Evolutionary conservation across 2,329 filamentous ascomycete genomes (phyloP).

Genomic region (Calonectria pseudoturangicola): DNA sequence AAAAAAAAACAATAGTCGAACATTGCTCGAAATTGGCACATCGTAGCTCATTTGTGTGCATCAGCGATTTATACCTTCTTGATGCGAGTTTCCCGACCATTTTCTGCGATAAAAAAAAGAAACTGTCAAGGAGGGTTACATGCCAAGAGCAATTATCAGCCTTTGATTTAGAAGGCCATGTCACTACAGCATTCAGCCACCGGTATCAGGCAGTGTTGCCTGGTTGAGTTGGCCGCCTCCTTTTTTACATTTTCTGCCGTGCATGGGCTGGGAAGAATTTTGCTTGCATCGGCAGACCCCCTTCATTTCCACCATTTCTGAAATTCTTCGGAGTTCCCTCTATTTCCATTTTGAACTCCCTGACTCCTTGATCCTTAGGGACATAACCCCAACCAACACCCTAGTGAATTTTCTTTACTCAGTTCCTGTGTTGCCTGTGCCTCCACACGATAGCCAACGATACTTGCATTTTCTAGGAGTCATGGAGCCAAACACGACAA

Average conservation of each 20-base stretch:
- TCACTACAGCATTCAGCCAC: neutral
- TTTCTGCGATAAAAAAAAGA: neutral
- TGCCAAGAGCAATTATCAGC: neutral
- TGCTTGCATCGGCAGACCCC: neutral
- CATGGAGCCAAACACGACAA: neutral
- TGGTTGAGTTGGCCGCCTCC: neutral
- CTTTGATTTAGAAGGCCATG: neutral
- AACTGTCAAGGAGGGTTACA: neutral
- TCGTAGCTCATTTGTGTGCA: neutral
- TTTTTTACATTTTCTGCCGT: conserved; percentile 10
- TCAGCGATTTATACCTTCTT: no score
- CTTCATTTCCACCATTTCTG: neutral
- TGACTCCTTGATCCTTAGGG: neutral
- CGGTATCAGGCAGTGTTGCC: neutral
- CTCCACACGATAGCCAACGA: no score
- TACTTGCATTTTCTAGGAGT: neutral
- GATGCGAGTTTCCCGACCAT: neutral
- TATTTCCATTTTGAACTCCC: conserved; percentile 9
- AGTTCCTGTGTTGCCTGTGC: neutral
- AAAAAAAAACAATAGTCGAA: neutral
- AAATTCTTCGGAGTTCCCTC: neutral
- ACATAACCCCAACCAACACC: neutral
- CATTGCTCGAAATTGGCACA: neutral
- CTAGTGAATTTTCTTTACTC: neutral
- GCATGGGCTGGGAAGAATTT: neutral